phyloP scores from a whole-genome alignment of 306 rosid species.

The Neltuma alba region DNA sequence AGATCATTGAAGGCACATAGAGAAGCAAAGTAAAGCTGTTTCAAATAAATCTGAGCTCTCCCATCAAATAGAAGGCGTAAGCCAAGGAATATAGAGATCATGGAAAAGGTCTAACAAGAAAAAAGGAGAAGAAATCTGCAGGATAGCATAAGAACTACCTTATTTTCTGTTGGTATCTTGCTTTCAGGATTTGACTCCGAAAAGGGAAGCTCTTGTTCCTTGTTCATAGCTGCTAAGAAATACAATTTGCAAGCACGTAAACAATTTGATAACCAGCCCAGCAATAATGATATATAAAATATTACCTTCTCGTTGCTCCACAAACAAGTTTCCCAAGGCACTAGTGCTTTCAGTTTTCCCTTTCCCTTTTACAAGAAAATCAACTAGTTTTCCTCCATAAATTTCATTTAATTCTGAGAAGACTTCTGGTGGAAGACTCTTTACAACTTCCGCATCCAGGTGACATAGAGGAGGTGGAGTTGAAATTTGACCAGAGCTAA shows the following conservation, averaged over 20 bases:
- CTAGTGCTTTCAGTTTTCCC: constrained; percentile 42
- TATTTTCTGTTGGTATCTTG: constrained; percentile 38
- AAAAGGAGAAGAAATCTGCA: background rate
- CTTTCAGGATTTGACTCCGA: constrained; percentile 37
- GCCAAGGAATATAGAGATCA: background rate
- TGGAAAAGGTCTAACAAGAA: background rate
- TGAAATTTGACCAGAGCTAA: constrained; percentile 43
- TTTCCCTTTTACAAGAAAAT: constrained; percentile 59
- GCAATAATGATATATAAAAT: constrained; percentile 13
- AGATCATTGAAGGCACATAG: background rate
- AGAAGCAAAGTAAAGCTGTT: constrained; percentile 19
- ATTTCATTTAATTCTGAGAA: constrained; percentile 75
- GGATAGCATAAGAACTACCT: constrained; percentile 48
- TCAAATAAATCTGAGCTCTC: constrained; percentile 20
- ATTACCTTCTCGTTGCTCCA: constrained; percentile 47
- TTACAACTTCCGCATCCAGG: constrained; percentile 83
- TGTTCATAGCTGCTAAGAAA: constrained; percentile 46
- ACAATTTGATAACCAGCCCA: constrained; percentile 9
- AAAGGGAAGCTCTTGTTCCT: constrained; percentile 33
- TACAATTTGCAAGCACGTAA: constrained; percentile 31
- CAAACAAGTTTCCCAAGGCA: constrained; percentile 26
- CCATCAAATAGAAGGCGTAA: constrained; percentile 20
- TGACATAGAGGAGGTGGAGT: constrained; percentile 70
- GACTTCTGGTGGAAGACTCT: constrained; percentile 83
- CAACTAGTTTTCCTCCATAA: constrained; percentile 76